These are phyloP conservation scores for Nicotiana knightiana DNA, from an alignment of 257 asterid genomes.

Conservation along the genomic window DNA sequence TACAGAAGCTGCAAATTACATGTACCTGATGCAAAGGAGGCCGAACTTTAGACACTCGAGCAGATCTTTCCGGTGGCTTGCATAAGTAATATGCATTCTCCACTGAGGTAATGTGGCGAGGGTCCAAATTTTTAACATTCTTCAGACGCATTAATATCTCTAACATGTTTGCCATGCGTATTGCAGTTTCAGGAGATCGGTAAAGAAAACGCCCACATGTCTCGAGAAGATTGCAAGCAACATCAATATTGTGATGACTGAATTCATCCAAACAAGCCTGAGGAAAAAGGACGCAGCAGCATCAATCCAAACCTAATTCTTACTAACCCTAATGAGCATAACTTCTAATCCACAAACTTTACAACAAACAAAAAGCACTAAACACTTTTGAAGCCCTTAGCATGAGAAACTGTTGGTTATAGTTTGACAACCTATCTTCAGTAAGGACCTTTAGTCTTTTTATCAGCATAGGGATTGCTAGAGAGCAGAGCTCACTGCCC, in stretches of 20 bases:
- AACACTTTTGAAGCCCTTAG: constrained; percentile 4
- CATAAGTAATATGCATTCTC: constrained; percentile 98
- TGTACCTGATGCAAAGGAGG: constrained; percentile 93
- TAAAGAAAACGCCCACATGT: constrained; percentile 97
- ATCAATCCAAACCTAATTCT: not conserved
- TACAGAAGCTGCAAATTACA: constrained; percentile 9
- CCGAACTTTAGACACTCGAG: constrained; percentile 91
- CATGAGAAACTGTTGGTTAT: not conserved
- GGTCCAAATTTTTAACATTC: constrained; percentile 97
- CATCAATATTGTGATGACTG: constrained; percentile 93
- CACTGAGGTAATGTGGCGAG: constrained; percentile 92
- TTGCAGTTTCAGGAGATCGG: constrained; percentile 89
- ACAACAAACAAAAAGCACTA: not conserved
- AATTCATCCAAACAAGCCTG: constrained; percentile 98
- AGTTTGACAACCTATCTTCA: not conserved
- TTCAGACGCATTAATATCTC: constrained; percentile 97
- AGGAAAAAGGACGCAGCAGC: not conserved
- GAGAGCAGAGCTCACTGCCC: not conserved
- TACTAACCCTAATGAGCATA: constrained; percentile 2
- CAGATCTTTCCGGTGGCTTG: constrained; percentile 99
- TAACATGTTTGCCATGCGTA: constrained; percentile 97
- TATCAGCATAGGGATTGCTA: not conserved
- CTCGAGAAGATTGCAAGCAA: constrained; percentile 98
- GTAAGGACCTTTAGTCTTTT: not conserved
- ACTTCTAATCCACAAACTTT: not conserved